A percentile compares a stretch with the other conserved stretches of the same genome.
phyloP scores from a whole-genome alignment of 345 rosid species.

The Brassica juncea region DNA sequence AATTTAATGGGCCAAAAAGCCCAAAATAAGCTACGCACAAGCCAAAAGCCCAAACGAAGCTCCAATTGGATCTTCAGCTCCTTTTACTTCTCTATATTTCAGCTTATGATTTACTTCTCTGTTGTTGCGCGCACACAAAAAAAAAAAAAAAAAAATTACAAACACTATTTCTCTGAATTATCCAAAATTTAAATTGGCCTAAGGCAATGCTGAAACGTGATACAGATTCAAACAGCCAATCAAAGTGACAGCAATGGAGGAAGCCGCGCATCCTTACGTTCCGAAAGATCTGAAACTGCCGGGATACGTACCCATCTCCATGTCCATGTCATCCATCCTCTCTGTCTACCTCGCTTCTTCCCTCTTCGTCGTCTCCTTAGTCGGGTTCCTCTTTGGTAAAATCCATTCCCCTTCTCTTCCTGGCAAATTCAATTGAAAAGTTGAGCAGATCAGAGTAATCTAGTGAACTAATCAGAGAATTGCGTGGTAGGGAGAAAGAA shows the following conservation, averaged over 20 bases:
- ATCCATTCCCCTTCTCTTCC: not conserved
- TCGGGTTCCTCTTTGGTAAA: slow-evolving; percentile 77
- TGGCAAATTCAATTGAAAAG: not conserved
- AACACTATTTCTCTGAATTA: slow-evolving; percentile 39
- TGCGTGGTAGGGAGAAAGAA: slow-evolving; percentile 40
- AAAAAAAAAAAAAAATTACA: too few species aligned
- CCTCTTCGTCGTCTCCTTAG: slow-evolving; percentile 52
- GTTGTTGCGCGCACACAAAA: too few species aligned
- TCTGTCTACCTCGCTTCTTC: slow-evolving; percentile 52
- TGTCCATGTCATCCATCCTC: slow-evolving; percentile 64
- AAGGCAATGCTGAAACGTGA: slow-evolving; percentile 78
- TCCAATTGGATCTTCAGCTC: slow-evolving; percentile 42
- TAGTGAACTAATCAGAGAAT: not conserved
- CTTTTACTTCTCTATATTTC: slow-evolving; percentile 70
- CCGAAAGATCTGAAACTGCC: slow-evolving; percentile 64
- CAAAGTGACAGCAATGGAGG: slow-evolving; percentile 19
- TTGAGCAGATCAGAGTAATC: not conserved
- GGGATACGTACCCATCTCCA: slow-evolving; percentile 59
- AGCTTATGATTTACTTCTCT: slow-evolving; percentile 61
- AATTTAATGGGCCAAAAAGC: slow-evolving; percentile 1
- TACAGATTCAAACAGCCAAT: slow-evolving; percentile 75
- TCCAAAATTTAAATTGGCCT: slow-evolving; percentile 41
- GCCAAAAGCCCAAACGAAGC: not conserved
- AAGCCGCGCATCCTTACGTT: not conserved
- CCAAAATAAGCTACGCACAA: not conserved